Evolutionary conservation across 106 monocot species (phyloP), one percentile per base, ranked within the genome.

Genomic region (Cymbidium sinense): DNA sequence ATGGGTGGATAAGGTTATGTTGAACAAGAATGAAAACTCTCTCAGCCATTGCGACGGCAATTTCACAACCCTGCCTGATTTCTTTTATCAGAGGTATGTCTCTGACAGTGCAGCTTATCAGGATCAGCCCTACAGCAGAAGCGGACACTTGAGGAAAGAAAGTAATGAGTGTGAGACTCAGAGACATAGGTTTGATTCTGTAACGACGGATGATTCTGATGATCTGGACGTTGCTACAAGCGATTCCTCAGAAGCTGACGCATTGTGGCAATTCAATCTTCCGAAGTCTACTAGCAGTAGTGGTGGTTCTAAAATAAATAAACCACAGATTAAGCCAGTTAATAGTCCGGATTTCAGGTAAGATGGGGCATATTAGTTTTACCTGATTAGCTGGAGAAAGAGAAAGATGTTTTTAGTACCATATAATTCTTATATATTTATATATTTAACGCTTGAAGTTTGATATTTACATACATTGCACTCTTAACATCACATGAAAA

Each of bases 1-100:
- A 47, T 99, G 99, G 99, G 84, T 91, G 5, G 95, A 95, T 61
- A 93, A 99, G 83, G 78, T 92, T 37, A 83, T 95, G 88, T 84
- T 91, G 58, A 94, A 93, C 83, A 93, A 88, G 29, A 76, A 78
- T 70, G 82, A 78, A 50, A 84, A 81, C 75, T 77, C 84, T 20
- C 35, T 84, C 4, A 61, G 76, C 29, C 83, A 88, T 71, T 91
- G 91, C 89, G 85, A 85, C 43, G 82, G 73, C 10, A 87, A 89
- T 73, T 75, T 55, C 36, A 71, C 36, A 28, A 33, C 74, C 37
- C 69, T 81, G 44, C 82, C 93, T 21, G 88, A 93, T 37, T 88
- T 88, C 41, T 93, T 91, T 70, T 89, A 87, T 75, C 91, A 89
- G 75, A 86, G 89, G 47, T 91, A 85, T 34, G 37, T 81, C 7